These are phyloP conservation scores for Eragrostis curvula DNA, from an alignment of 176 grass and related monocot species.

Conservation along the genomic window DNA sequence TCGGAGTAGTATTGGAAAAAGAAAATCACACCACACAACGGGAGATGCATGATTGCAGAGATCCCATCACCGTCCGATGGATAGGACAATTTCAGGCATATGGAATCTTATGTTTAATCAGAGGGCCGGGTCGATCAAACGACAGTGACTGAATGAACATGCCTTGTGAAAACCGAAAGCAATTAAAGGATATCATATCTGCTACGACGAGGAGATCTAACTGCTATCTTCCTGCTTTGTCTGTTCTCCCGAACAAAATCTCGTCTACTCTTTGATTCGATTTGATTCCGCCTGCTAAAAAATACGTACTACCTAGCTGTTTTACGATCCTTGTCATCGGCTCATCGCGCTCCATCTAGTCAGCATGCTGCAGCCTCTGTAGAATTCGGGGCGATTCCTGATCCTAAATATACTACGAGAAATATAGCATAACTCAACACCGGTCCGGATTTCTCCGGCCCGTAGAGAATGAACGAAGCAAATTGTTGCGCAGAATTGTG, in stretches of 20 bases:
- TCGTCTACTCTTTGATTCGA: conserved; percentile 44
- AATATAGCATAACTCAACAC: too few relatives aligned
- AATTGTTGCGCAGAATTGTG: not conserved
- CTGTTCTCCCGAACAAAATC: conserved; percentile 51
- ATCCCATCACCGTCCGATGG: conserved; percentile 7
- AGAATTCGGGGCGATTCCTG: not conserved
- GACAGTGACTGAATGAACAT: conserved; percentile 29
- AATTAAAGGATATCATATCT: conserved; percentile 10
- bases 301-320: not conserved
- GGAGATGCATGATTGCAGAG: conserved; percentile 22
- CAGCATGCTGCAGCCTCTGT: not conserved
- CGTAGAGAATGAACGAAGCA: too few relatives aligned
- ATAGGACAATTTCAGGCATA: conserved; percentile 26
- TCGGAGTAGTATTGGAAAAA: too few relatives aligned
- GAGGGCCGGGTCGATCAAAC: conserved; percentile 8
- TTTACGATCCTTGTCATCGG: conserved; percentile 30
- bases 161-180: conserved; percentile 7
- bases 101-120: conserved; percentile 55
- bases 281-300: conserved; percentile 41
- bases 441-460: too few relatives aligned
- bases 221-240: conserved; percentile 12
- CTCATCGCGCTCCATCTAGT: conserved; percentile 11
- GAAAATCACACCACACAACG: not conserved
- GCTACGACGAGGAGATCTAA: conserved; percentile 27
- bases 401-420: not conserved